Conservation (phyloP, 2,329 filamentous ascomycete genomes). For the Rhynchosporium agropyri region DNA sequence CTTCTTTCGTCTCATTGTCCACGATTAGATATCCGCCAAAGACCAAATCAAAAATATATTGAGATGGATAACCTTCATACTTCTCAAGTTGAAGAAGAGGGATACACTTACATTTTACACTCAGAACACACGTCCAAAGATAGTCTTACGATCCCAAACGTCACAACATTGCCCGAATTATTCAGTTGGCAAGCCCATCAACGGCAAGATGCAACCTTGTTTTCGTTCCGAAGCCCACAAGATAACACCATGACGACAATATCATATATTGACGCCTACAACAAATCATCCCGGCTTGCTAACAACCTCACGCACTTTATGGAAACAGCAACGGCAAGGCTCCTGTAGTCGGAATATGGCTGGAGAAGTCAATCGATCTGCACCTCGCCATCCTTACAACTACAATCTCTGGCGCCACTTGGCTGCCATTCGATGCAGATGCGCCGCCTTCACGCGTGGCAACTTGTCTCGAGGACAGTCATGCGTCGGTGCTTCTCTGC, state of each 20-base stretch:
- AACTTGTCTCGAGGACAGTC: conserved; percentile 12
- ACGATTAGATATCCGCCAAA: not conserved
- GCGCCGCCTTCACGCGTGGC: not conserved
- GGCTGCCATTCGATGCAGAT: conserved; percentile 9
- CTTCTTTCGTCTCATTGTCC: not conserved
- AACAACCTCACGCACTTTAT: not conserved
- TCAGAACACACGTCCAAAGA: not conserved
- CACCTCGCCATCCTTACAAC: conserved; percentile 19
- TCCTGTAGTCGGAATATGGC: conserved; percentile 17
- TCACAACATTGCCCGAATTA: conserved; percentile 7
- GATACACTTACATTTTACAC: not conserved
- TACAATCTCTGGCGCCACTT: conserved; percentile 18
- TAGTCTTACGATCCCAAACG: conserved; percentile 1
- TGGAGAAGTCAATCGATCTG: conserved; percentile 19
- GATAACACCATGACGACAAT: not conserved
- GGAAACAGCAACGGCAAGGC: not conserved
- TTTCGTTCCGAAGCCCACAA: conserved; percentile 11
- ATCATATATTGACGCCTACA: conserved; percentile 13
- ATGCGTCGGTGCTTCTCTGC: conserved; percentile 12
- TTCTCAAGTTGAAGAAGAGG: not conserved
- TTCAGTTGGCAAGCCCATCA: conserved; percentile 13
- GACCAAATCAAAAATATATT: not conserved
- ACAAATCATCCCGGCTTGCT: conserved; percentile 2
- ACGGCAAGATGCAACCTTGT: conserved; percentile 5
- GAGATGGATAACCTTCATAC: not conserved